A percentile compares a stretch with the other conserved stretches of the same genome.
phyloP scores from a whole-genome alignment of 2,329 filamentous ascomycete species.

The Metarhizium humberi region DNA sequence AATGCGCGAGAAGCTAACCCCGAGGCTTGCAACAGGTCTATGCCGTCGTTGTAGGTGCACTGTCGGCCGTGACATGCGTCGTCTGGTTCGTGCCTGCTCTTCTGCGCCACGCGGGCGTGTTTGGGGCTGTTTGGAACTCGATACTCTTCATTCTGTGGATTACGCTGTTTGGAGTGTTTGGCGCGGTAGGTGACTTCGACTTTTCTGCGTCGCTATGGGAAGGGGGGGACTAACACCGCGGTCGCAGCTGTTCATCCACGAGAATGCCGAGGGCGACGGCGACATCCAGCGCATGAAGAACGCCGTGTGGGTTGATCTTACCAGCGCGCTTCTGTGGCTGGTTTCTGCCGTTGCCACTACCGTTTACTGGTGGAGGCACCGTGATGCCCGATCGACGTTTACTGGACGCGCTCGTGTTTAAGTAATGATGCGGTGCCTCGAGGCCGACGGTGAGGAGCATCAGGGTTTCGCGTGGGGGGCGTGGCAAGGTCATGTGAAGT shows the following conservation, averaged over 20 bases:
- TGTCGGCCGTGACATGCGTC: slow-evolving; percentile 55
- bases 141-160: slow-evolving; percentile 73
- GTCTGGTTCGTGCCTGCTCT: slow-evolving; percentile 58
- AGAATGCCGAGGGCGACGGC: slow-evolving; percentile 52
- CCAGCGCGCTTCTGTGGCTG: slow-evolving; percentile 69
- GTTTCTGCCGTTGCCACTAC: slow-evolving; percentile 46
- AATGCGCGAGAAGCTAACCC: background rate
- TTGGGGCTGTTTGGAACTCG: slow-evolving; percentile 59
- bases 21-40: slow-evolving; percentile 46
- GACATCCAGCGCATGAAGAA: slow-evolving; percentile 71
- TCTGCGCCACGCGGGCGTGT: slow-evolving; percentile 33
- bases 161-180: slow-evolving; percentile 76
- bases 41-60: slow-evolving; percentile 58
- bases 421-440: slow-evolving; percentile 9
- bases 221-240: background rate
- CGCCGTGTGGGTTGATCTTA: slow-evolving; percentile 75
- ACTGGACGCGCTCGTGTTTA: slow-evolving; percentile 50
- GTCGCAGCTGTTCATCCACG: slow-evolving; percentile 58
- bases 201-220: background rate
- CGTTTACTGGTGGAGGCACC: slow-evolving; percentile 49
- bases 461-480: too few relatives aligned
- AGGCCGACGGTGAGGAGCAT: background rate
- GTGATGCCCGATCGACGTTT: slow-evolving; percentile 43
- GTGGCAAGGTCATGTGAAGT: too few relatives aligned
- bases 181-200: slow-evolving; percentile 36